Conservation (phyloP, 148 eudicot genomes). For the Persicaria tinctoria region DNA sequence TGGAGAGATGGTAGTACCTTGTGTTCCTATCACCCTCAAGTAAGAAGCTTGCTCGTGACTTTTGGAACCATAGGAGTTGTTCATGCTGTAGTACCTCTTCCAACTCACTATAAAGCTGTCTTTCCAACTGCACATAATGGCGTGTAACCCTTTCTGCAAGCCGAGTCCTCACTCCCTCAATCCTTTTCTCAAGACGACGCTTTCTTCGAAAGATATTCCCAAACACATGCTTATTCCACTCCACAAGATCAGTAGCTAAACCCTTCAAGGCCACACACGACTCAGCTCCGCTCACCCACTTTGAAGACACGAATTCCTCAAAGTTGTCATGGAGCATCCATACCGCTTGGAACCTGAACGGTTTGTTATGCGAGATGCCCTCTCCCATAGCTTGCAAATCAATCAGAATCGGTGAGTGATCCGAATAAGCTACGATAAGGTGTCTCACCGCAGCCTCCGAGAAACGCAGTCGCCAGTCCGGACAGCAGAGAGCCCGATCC, state of each 20-base stretch:
- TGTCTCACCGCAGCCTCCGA: neutral
- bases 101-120: no score
- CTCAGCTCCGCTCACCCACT: no score
- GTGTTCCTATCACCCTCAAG: neutral
- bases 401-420: neutral
- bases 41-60: neutral
- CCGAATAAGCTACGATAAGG: neutral
- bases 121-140: neutral
- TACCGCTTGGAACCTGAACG: neutral
- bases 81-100: no score
- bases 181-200: neutral
- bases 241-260: neutral
- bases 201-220: neutral
- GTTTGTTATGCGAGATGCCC: no score
- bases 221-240: neutral
- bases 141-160: neutral
- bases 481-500: neutral
- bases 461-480: neutral
- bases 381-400: no score
- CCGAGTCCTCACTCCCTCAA: neutral
- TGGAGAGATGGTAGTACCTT: neutral
- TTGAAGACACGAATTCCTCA: neutral
- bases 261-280: no score
- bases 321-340: neutral
- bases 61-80: neutral